A percentile compares a stretch with the other conserved stretches of the same genome.
phyloP scores from a whole-genome alignment of 2,329 filamentous ascomycete species.

The Hawksworthiomyces lignivorus region DNA sequence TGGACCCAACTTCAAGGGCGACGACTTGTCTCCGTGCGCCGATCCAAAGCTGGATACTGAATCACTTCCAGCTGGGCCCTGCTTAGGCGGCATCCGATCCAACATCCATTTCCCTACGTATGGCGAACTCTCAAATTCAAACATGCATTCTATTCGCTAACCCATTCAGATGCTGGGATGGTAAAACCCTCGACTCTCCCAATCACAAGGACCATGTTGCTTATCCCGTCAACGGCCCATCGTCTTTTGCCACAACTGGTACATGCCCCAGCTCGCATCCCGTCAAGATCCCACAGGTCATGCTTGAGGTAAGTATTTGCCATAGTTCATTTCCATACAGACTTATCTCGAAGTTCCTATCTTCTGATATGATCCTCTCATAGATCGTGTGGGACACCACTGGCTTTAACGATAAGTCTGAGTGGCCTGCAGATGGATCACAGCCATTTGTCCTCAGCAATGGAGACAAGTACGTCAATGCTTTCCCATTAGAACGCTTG shows the following conservation, averaged over 20 bases:
- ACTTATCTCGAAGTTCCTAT: too few species aligned
- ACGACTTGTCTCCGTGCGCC: constrained; percentile 28
- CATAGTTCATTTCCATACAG: too few species aligned
- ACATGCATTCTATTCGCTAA: neutral
- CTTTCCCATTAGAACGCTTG: too few species aligned
- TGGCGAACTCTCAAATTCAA: constrained; percentile 23
- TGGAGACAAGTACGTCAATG: constrained; percentile 20
- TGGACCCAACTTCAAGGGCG: constrained; percentile 30
- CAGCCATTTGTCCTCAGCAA: constrained; percentile 26
- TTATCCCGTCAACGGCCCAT: constrained; percentile 31
- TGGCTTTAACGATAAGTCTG: constrained; percentile 23
- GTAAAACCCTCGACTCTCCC: constrained; percentile 33
- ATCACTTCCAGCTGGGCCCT: constrained; percentile 32
- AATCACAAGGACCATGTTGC: constrained; percentile 36
- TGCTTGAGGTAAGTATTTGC: constrained; percentile 8
- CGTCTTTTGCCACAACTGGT: constrained; percentile 28
- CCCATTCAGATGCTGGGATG: constrained; percentile 34
- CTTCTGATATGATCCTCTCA: too few species aligned
- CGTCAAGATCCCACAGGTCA: constrained; percentile 13
- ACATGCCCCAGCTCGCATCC: constrained; percentile 19
- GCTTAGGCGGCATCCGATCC: constrained; percentile 34
- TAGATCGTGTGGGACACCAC: constrained; percentile 30
- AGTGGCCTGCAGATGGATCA: constrained; percentile 26
- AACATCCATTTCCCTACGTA: constrained; percentile 39
- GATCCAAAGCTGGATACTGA: constrained; percentile 35